These are phyloP conservation scores for Aspergillus cristatus DNA, from an alignment of 495 filamentous ascomycete species.

Conservation along the genomic window DNA sequence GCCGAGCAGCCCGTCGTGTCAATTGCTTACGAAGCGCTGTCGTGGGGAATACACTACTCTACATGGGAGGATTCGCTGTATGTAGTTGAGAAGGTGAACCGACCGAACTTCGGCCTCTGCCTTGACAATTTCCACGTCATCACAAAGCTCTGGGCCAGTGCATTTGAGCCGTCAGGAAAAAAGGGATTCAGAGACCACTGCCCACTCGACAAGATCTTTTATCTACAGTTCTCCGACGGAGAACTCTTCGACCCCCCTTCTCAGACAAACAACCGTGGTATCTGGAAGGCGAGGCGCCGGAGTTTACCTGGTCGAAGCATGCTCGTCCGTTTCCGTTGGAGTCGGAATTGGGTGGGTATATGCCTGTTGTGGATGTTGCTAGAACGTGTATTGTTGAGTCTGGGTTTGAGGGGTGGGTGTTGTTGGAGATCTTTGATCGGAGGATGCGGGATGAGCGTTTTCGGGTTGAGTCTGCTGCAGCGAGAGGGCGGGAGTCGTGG, in stretches of 20 bases:
- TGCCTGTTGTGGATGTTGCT: slow-evolving; percentile 40
- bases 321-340: slow-evolving; percentile 63
- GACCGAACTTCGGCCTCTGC: slow-evolving; percentile 62
- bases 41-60: slow-evolving; percentile 57
- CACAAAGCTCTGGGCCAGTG: slow-evolving; percentile 57
- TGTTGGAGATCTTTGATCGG: slow-evolving; percentile 63
- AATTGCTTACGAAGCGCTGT: slow-evolving; percentile 63
- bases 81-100: slow-evolving; percentile 47
- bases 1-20: slow-evolving; percentile 37
- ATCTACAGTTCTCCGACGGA: slow-evolving; percentile 65
- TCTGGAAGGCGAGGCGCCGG: slow-evolving; percentile 47
- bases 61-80: slow-evolving; percentile 58
- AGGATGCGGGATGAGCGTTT: slow-evolving; percentile 44
- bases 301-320: slow-evolving; percentile 73
- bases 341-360: slow-evolving; percentile 51
- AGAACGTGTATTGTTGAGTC: slow-evolving; percentile 50
- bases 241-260: slow-evolving; percentile 53
- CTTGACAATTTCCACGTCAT: slow-evolving; percentile 68
- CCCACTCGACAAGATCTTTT: slow-evolving; percentile 59
- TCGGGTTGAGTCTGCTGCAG: slow-evolving; percentile 11
- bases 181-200: slow-evolving; percentile 41
- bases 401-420: slow-evolving; percentile 61
- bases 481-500: slow-evolving; percentile 18
- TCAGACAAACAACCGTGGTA: slow-evolving; percentile 52
- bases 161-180: slow-evolving; percentile 38